Conservation (phyloP, 768 basidiomycete genomes). For the Boletus rubroflammeus region DNA sequence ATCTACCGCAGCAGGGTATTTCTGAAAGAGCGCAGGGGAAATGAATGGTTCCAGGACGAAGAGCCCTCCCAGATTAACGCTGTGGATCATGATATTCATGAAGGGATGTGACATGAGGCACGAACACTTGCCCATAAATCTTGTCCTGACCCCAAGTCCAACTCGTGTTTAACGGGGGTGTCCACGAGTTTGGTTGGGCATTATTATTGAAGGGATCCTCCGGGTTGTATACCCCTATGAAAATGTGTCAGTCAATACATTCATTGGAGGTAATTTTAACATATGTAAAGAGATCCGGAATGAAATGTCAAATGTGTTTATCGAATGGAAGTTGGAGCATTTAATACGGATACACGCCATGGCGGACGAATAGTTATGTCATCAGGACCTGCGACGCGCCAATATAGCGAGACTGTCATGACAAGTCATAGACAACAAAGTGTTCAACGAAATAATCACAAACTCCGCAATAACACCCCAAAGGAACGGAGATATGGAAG, state of each 20-base stretch:
- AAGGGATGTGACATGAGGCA: conserved; percentile 3
- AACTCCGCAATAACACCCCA: background rate
- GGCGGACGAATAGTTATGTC: background rate
- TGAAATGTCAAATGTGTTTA: background rate
- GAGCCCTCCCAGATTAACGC: conserved; percentile 72
- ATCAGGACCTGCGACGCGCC: background rate
- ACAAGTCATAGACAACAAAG: background rate
- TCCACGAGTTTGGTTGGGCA: conserved; percentile 76
- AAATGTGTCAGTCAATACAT: conserved; percentile 2
- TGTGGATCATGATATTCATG: conserved; percentile 17
- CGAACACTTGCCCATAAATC: conserved; percentile 49
- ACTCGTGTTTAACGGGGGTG: conserved; percentile 68
- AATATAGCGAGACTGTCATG: background rate
- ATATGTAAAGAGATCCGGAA: background rate
- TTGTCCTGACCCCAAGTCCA: conserved; percentile 70
- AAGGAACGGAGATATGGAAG: background rate
- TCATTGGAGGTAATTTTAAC: background rate
- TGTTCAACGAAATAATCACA: background rate
- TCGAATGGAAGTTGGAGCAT: background rate
- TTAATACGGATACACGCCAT: background rate
- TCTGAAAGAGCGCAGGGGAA: conserved; percentile 57
- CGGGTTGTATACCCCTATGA: conserved; percentile 60
- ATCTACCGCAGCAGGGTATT: conserved; percentile 53
- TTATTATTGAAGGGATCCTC: conserved; percentile 72
- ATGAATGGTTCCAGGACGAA: conserved; percentile 81